These are phyloP conservation scores for Astragalus glycyphyllos DNA, from an alignment of 306 rosid genomes.

Conservation along the genomic window DNA sequence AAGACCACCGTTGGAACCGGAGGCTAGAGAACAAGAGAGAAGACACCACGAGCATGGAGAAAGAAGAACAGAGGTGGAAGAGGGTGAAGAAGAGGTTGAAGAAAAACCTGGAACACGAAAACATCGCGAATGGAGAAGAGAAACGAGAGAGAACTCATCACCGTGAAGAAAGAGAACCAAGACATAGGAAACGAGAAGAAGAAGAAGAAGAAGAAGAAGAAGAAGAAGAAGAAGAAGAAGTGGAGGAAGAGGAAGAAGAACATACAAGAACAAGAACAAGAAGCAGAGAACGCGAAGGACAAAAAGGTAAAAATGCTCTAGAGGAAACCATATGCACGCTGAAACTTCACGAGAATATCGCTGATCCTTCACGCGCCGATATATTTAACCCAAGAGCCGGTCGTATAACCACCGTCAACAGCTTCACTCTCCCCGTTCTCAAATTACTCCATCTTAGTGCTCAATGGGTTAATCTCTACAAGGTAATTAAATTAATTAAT, in stretches of 20 bases:
- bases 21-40: neutral
- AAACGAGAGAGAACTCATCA: too few species aligned
- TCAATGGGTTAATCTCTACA: conserved; percentile 38
- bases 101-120: neutral
- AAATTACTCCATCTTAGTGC: conserved; percentile 36
- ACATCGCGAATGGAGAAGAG: conserved; percentile 13
- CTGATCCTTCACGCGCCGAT: conserved; percentile 36
- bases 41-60: neutral
- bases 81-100: neutral
- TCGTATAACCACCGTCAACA: conserved; percentile 37
- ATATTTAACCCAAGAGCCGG: conserved; percentile 40
- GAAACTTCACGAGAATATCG: conserved; percentile 34
- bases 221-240: conserved; percentile 10
- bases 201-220: neutral
- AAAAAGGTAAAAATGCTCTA: neutral
- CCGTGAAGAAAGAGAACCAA: neutral
- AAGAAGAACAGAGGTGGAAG: neutral
- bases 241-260: conserved; percentile 1
- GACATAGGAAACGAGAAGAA: neutral
- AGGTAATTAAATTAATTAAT: neutral
- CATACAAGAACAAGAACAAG: neutral
- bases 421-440: conserved; percentile 39
- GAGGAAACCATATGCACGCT: conserved; percentile 27
- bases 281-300: neutral
- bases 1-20: conserved; percentile 8